Evolutionary conservation across 305 asterid genomes (phyloP), one percentile per base, ranked within the genome.

Genomic region (Solanum aculeatissimum): DNA sequence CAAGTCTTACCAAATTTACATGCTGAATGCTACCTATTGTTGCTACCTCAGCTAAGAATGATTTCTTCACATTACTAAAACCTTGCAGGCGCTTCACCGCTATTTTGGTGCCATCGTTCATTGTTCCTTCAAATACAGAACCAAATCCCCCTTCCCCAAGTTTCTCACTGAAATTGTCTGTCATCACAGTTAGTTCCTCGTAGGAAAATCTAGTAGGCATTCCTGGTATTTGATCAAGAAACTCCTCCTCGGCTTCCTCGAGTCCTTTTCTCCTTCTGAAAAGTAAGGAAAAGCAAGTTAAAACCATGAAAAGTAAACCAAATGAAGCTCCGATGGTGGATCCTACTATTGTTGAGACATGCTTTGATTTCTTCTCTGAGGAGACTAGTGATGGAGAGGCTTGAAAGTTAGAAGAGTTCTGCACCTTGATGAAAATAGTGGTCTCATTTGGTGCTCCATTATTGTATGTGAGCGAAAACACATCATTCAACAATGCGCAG

Each of bases 111-210:
- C 84, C 86, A 57, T 54, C 80, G 7, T 6, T 83, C 8, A 70
- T 85, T 29, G 12, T 40, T 6, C 84, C 91, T 68, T 68, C 80
- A 42, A 72, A 86, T 10, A 86, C 85, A 25, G 86, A 49, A 8
- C 91, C 88, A 45, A 82, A 86, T 29, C 85, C 89, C 21, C 88
- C 85, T 27, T 79, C 43, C 29, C 91, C 88, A 9, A 88, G 83
- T 66, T 78, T 82, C 32, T 66, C 9, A 29, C 42, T 47, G 72
- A 86, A 85, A 54, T 84, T 4, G 19, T 69, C 18, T 10, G 77
- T 69, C 77, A 69, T 35, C 13, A 40, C 77, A 63, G 51, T 55
- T 8, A 85, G 75, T n/a, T 81, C 85, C n/a, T 70, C 75, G n/a
- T 74, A 42, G 21, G 77, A 80, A 55, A 81, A 85, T 49, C 78